Evolutionary conservation across 2,329 filamentous ascomycete genomes (phyloP).

Genomic region (Cephalotrichum gorgonifer): DNA sequence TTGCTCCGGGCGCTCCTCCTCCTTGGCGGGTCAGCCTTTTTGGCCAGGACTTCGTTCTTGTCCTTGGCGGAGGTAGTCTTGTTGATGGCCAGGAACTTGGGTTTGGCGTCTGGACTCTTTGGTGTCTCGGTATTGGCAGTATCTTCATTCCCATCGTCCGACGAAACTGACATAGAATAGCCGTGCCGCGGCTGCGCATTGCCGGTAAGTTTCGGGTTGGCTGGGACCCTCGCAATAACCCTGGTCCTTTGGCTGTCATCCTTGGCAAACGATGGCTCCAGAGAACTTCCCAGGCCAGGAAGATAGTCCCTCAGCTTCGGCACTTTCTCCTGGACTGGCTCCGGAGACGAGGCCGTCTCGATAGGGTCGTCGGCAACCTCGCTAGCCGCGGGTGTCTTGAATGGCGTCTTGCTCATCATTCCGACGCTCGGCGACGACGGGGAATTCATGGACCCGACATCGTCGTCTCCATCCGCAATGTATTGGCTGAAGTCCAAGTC

Average conservation of each 20-base stretch:
- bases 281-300: neutral
- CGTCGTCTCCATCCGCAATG: neutral
- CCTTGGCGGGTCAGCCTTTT: neutral
- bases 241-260: neutral
- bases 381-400: conserved; percentile 1
- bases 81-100: neutral
- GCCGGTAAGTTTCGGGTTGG: neutral
- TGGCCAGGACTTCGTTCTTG: neutral
- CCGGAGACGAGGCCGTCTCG: neutral
- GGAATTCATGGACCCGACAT: neutral
- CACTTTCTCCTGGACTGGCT: neutral
- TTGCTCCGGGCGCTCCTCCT: neutral
- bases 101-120: neutral
- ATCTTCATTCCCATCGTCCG: neutral
- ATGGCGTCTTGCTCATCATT: conserved; percentile 2
- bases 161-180: neutral
- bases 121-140: neutral
- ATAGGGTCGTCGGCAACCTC: neutral
- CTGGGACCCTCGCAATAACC: neutral
- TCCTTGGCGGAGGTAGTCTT: neutral
- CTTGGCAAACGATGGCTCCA: neutral
- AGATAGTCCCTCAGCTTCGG: neutral
- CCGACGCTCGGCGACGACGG: neutral
- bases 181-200: neutral
- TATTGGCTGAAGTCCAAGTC: conserved; percentile 1